These are phyloP conservation scores for Ophiostoma ips DNA, from an alignment of 2,329 filamentous ascomycete species.

Conservation along the genomic window DNA sequence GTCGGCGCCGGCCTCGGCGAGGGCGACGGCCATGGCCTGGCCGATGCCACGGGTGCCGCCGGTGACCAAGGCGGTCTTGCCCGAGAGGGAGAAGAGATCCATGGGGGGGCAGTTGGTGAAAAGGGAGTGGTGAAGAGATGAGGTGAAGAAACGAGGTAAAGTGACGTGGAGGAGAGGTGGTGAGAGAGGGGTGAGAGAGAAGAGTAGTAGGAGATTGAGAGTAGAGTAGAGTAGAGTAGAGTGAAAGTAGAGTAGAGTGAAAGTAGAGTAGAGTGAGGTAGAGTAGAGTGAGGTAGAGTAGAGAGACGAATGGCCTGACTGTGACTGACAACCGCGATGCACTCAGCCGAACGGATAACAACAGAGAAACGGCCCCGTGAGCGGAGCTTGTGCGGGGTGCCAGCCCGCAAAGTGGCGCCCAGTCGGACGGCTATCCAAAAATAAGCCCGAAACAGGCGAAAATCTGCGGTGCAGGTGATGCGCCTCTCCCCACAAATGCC, in stretches of 20 bases:
- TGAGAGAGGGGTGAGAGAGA: background rate
- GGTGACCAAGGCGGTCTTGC: slow-evolving; percentile 43
- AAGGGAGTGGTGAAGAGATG: background rate
- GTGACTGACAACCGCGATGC: no score
- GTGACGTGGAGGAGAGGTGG: background rate
- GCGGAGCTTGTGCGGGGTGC: no score
- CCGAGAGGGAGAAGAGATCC: slow-evolving; percentile 39
- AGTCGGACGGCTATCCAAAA: slow-evolving; percentile 6
- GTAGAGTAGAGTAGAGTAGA: background rate
- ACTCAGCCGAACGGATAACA: no score
- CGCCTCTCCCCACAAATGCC: background rate
- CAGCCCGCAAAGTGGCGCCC: no score
- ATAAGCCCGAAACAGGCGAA: background rate
- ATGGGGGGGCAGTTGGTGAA: slow-evolving; percentile 1
- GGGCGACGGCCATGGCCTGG: slow-evolving; percentile 39
- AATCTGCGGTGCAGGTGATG: background rate
- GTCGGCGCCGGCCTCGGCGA: slow-evolving; percentile 46
- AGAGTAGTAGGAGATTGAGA: background rate
- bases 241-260: no score
- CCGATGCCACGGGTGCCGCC: slow-evolving; percentile 46
- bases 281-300: no score
- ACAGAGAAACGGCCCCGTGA: no score
- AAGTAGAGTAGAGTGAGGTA: no score
- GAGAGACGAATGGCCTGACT: no score
- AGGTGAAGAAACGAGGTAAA: no score